Evolutionary conservation across 345 rosid species (phyloP), one percentile per base, ranked within the genome.

Genomic region (Linum trigynum): DNA sequence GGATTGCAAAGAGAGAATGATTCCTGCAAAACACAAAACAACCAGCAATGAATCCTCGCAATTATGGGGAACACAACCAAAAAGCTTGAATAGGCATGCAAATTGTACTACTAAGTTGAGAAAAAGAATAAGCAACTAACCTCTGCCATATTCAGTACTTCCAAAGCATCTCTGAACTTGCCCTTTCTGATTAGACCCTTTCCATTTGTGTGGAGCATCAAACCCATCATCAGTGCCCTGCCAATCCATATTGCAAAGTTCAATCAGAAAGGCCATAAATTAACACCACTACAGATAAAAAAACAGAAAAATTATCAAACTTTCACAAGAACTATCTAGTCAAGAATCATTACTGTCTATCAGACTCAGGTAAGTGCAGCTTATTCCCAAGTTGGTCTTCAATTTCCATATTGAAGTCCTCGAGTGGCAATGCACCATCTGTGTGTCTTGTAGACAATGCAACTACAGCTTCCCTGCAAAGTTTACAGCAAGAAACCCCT

Each of bases 131-230:
- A 16, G 72, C 38, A 77, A 71, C 85, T 63, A 16, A 89, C 98
- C 94, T 92, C 96, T 40, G 91, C 96, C 97, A 86, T 94, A 48
- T 80, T 77, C 57, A 94, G 97, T 66, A 88, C 92, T 82, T 94
- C 96, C 42, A 90, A 17, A 37, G 97, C 99, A 77, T 94, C 97
- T 61, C 77, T 69, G 69, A 77, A 88, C 88, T 76, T 78, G 53
- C 80, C 77, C 69, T 55, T 84, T 70, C 58, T 79, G 7, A 94
- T 81, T 48, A 90, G 71, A 40, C 77, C 80, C 75, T 92, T 92
- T 17, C 80, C 97, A 71, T 82, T 88, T 16, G 90, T 76, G 65
- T 94, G 96, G 67, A 94, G 86, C 90, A 90, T 86, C 79, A 94
- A 80, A 61, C 96, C 99, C 89, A 84, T 90, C 97, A 90, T 88